Evolutionary conservation across 257 asterid genomes (phyloP).

Genomic region (Solanum acaule): DNA sequence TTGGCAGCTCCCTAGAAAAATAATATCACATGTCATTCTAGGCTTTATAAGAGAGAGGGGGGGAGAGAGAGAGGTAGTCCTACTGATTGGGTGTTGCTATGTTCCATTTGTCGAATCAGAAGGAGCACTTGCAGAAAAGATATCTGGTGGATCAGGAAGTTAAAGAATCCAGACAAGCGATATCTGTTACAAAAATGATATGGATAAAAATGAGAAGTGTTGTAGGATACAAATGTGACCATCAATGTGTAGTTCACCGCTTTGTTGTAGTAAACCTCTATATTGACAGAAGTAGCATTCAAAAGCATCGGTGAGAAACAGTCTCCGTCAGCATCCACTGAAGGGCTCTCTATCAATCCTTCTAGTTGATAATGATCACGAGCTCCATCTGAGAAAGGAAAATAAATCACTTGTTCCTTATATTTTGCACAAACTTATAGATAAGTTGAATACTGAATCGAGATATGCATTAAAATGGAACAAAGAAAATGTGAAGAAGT

Average conservation of each 20-base stretch:
- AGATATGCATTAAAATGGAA: background rate
- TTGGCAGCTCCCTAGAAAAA: conserved; percentile 89
- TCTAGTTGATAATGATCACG: conserved; percentile 68
- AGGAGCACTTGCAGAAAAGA: conserved; percentile 90
- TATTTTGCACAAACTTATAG: background rate
- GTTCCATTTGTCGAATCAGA: conserved; percentile 95
- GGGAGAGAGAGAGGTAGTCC: background rate
- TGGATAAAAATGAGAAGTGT: background rate
- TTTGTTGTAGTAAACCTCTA: conserved; percentile 85
- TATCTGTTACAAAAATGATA: background rate
- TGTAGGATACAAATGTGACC: conserved; percentile 99
- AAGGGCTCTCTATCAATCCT: conserved; percentile 97
- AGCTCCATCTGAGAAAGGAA: conserved; percentile 59
- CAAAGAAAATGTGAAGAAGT: background rate
- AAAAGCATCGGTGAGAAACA: conserved; percentile 91
- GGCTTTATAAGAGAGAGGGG: background rate
- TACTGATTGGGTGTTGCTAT: conserved; percentile 97
- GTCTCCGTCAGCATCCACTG: conserved; percentile 90
- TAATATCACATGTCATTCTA: background rate
- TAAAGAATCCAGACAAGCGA: conserved; percentile 40
- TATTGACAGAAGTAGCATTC: conserved; percentile 85
- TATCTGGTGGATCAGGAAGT: conserved; percentile 39
- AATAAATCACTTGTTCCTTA: background rate
- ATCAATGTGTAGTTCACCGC: conserved; percentile 95
- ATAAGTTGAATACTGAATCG: background rate